These are phyloP conservation scores for Monilinia vaccinii-corymbosi DNA, from an alignment of 2,329 filamentous ascomycete genomes.

Conservation along the genomic window DNA sequence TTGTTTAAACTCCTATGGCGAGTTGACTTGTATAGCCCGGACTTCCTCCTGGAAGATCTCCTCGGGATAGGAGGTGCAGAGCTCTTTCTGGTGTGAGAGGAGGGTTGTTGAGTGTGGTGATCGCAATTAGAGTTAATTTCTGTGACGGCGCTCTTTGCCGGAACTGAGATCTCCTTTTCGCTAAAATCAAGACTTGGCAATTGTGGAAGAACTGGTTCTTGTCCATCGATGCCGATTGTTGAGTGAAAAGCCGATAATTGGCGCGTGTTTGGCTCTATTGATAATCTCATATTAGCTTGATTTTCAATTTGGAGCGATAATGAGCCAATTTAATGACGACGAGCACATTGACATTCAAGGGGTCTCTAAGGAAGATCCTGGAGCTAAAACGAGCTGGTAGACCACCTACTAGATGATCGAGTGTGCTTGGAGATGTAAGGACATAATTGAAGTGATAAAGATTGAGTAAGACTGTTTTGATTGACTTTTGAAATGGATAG, in stretches of 20 bases:
- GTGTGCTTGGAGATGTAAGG: neutral
- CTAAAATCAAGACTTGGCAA: conserved; percentile 4
- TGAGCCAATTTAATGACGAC: neutral
- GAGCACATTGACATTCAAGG: neutral
- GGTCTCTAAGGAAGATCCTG: neutral
- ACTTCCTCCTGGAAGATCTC: conserved; percentile 20
- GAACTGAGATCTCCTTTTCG: neutral
- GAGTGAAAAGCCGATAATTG: neutral
- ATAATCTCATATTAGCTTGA: neutral
- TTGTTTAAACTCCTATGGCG: neutral
- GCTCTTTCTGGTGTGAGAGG: conserved; percentile 13
- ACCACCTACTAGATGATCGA: neutral
- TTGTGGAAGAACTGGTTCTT: neutral
- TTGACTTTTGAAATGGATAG: neutral
- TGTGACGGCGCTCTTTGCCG: neutral
- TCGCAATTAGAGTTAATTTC: neutral
- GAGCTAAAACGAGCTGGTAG: no score
- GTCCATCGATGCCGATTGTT: neutral
- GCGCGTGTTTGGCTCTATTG: neutral
- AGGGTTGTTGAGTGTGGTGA: neutral
- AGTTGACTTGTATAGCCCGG: conserved; percentile 7
- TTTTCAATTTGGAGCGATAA: neutral
- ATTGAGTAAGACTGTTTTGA: neutral
- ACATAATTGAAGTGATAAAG: neutral
- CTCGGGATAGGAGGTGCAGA: conserved; percentile 19